Evolutionary conservation across 2,329 filamentous ascomycete species (phyloP).

Genomic region (Paraconiothyrium sp.): DNA sequence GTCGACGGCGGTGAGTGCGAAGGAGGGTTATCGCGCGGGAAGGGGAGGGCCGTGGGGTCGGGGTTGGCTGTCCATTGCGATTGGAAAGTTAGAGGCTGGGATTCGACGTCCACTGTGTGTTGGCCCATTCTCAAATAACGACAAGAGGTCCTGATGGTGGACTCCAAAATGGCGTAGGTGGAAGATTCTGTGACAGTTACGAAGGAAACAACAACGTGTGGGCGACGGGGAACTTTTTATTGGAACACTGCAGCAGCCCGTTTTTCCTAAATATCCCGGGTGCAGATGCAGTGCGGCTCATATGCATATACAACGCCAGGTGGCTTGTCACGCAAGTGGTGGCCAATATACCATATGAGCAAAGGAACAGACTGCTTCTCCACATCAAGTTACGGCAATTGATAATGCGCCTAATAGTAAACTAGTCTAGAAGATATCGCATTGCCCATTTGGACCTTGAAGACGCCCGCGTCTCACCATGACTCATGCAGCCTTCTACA

Average conservation of each 20-base stretch:
- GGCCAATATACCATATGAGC: not conserved
- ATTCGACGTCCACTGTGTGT: slow-evolving; percentile 29
- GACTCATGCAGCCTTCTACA: not conserved
- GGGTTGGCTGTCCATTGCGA: slow-evolving; percentile 40
- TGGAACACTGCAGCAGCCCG: not conserved
- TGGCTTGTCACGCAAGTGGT: slow-evolving; percentile 1
- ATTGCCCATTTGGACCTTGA: not conserved
- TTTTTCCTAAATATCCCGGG: not conserved
- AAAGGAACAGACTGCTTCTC: not conserved
- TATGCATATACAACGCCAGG: slow-evolving; percentile 11
- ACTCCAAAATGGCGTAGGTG: not conserved
- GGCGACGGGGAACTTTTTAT: slow-evolving; percentile 7
- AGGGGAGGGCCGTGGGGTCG: slow-evolving; percentile 46
- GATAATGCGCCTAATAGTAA: not conserved
- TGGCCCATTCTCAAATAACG: not conserved
- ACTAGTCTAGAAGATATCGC: not conserved
- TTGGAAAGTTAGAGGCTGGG: slow-evolving; percentile 43
- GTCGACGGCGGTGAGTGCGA: slow-evolving; percentile 46
- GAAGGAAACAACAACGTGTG: slow-evolving; percentile 1
- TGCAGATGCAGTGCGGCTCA: slow-evolving; percentile 12
- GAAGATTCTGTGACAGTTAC: not conserved
- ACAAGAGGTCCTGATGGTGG: not conserved
- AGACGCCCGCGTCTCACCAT: not conserved
- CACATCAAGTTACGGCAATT: not conserved
- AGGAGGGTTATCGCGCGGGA: slow-evolving; percentile 45